These are phyloP conservation scores for Calonectria hawksworthii DNA, from an alignment of 2,329 filamentous ascomycete genomes.

Conservation along the genomic window DNA sequence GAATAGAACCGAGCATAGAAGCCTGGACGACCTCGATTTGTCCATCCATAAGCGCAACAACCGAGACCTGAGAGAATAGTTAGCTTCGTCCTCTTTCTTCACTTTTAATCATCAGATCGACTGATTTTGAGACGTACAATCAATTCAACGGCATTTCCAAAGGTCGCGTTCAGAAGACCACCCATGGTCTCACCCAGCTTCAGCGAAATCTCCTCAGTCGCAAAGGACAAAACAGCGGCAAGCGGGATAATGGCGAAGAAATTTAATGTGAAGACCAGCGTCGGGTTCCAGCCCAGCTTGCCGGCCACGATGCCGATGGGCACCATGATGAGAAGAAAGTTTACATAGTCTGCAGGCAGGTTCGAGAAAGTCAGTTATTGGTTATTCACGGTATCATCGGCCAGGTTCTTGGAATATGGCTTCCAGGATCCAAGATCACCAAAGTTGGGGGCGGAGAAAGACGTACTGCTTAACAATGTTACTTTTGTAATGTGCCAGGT, in stretches of 20 bases:
- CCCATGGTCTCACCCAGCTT: conserved; percentile 82
- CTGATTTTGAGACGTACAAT: conserved; percentile 68
- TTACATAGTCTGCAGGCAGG: conserved; percentile 67
- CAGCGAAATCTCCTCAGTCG: conserved; percentile 81
- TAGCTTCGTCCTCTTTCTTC: conserved; percentile 3
- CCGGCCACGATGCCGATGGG: conserved; percentile 80
- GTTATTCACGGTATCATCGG: background rate
- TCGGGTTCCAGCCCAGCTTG: conserved; percentile 71
- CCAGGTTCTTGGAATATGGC: background rate
- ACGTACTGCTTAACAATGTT: conserved; percentile 71
- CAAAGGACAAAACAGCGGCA: conserved; percentile 80
- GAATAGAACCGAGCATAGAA: conserved; percentile 95
- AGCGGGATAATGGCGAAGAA: conserved; percentile 86
- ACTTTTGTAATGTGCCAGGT: conserved; percentile 70
- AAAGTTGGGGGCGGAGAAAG: background rate
- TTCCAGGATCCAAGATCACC: background rate
- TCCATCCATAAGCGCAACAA: conserved; percentile 86
- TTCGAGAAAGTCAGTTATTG: conserved; percentile 20
- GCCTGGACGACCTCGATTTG: conserved; percentile 98
- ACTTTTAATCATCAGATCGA: background rate
- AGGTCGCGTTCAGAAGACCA: conserved; percentile 81
- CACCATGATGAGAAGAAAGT: conserved; percentile 80
- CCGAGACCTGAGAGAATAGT: conserved; percentile 77
- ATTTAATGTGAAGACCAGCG: conserved; percentile 81
- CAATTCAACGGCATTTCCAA: conserved; percentile 84